Evolutionary conservation across 1,284 basidiomycete species (phyloP).

Genomic region (Cryptococcus neoformans): DNA sequence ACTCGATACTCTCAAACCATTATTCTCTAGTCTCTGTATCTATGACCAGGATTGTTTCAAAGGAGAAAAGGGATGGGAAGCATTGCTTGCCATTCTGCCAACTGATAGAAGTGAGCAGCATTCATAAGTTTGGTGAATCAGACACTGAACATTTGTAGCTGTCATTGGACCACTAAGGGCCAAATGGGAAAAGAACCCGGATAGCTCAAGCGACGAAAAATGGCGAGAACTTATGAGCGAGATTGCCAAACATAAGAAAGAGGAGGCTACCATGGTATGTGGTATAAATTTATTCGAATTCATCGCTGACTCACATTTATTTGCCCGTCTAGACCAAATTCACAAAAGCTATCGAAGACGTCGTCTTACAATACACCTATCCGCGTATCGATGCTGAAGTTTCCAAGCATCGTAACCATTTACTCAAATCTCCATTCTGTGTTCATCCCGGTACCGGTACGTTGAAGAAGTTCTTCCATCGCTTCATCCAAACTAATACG

Average conservation of each 20-base stretch:
- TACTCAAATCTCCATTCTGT: constrained; percentile 97
- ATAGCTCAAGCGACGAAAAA: constrained; percentile 61
- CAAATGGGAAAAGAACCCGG: constrained; percentile 63
- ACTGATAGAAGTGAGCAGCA: constrained; percentile 53
- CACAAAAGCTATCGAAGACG: constrained; percentile 66
- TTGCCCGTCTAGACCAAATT: constrained; percentile 27
- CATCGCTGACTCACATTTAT: not conserved
- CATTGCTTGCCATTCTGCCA: constrained; percentile 72
- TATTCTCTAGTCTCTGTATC: constrained; percentile 71
- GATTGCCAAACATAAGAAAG: constrained; percentile 37
- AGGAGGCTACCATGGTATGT: constrained; percentile 7
- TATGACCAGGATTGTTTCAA: constrained; percentile 84
- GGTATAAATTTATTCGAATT: not conserved
- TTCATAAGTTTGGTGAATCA: not conserved
- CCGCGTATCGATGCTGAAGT: constrained; percentile 96
- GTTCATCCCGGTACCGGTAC: constrained; percentile 84
- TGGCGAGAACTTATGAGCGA: constrained; percentile 63
- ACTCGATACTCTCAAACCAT: constrained; percentile 55
- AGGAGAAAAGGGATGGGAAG: constrained; percentile 67
- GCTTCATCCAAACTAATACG: not conserved
- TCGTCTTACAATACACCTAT: constrained; percentile 93
- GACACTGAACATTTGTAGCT: constrained; percentile 23
- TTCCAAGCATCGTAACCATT: constrained; percentile 94
- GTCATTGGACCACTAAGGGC: constrained; percentile 55
- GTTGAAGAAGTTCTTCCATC: constrained; percentile 7